A percentile compares a stretch with the other conserved stretches of the same genome.
phyloP scores from a whole-genome alignment of 2,329 filamentous ascomycete genomes.

The Ceratocystis ficicola region DNA sequence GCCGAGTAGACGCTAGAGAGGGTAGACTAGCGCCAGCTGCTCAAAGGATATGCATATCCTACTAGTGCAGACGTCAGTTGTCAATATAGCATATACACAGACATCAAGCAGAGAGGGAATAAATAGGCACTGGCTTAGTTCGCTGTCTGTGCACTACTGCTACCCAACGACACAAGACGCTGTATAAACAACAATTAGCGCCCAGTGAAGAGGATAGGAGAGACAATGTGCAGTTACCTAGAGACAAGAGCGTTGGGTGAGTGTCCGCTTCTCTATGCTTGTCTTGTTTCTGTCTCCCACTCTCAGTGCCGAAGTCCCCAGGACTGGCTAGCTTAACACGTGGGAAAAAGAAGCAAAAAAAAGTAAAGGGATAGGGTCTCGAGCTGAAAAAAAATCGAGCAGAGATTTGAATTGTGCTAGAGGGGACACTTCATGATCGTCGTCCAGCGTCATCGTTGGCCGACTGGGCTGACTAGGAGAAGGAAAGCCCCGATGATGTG shows the following conservation, averaged over 20 bases:
- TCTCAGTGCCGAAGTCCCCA: background rate
- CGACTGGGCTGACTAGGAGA: background rate
- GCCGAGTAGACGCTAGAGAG: background rate
- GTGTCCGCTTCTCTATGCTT: background rate
- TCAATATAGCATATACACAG: background rate
- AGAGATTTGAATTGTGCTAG: background rate
- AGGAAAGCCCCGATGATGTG: background rate
- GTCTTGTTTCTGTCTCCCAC: background rate
- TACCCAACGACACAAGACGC: background rate
- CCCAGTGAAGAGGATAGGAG: too few relatives aligned
- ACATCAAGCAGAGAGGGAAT: background rate
- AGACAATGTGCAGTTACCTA: background rate
- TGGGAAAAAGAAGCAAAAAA: background rate
- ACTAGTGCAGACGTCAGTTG: background rate
- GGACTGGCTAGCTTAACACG: background rate
- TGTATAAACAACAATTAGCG: too few relatives aligned
- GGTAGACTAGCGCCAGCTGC: background rate
- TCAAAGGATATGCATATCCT: conserved; percentile 2
- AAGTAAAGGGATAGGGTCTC: background rate
- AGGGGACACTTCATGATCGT: background rate
- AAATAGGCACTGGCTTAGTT: background rate
- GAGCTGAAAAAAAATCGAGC: background rate
- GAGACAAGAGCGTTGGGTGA: background rate
- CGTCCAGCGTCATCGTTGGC: background rate
- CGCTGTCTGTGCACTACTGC: conserved; percentile 2